These are phyloP conservation scores for Sordariomycetes sp. DNA, from an alignment of 2,329 filamentous ascomycete genomes.

Conservation along the genomic window DNA sequence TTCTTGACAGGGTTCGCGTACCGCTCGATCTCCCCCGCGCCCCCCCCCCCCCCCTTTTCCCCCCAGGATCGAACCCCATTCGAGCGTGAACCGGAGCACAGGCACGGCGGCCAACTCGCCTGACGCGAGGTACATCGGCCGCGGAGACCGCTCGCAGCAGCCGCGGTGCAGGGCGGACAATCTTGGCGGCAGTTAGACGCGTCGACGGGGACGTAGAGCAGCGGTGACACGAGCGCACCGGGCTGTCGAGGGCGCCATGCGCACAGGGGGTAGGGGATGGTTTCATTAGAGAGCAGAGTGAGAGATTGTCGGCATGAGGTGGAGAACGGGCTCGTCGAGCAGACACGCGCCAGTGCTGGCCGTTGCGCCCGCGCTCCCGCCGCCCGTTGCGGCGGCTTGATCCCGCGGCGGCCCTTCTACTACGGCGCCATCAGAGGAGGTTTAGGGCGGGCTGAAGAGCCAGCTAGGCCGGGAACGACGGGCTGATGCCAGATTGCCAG, in stretches of 20 bases:
- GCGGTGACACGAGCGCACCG: conserved; percentile 70
- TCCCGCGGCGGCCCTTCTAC: conserved; percentile 88
- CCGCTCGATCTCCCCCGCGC: conserved; percentile 82
- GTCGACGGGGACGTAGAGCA: conserved; percentile 93
- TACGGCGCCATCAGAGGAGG: conserved; percentile 88
- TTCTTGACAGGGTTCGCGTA: conserved; percentile 83
- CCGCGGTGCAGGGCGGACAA: conserved; percentile 90
- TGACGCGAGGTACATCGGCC: conserved; percentile 76
- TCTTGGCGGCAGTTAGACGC: conserved; percentile 81
- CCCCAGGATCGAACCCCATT: conserved; percentile 97
- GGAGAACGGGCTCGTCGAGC: conserved; percentile 97
- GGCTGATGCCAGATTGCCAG: conserved; percentile 96
- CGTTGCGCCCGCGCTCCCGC: conserved; percentile 85
- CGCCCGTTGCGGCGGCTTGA: conserved; percentile 91
- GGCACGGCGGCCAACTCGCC: conserved; percentile 75
- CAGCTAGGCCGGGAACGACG: conserved; percentile 93
- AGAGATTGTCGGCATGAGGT: conserved; percentile 92
- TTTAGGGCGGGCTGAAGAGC: conserved; percentile 80
- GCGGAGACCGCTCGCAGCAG: conserved; percentile 93
- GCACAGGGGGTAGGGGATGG: conserved; percentile 90
- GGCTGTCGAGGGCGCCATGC: conserved; percentile 92
- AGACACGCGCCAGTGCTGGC: conserved; percentile 82
- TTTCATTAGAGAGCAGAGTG: conserved; percentile 76
- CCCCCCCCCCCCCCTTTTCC: no score
- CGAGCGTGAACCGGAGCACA: conserved; percentile 90